Evolutionary conservation across 495 filamentous ascomycete species (phyloP), one percentile per base, ranked within the genome.

Genomic region (Umbilicaria muhlenbergii): DNA sequence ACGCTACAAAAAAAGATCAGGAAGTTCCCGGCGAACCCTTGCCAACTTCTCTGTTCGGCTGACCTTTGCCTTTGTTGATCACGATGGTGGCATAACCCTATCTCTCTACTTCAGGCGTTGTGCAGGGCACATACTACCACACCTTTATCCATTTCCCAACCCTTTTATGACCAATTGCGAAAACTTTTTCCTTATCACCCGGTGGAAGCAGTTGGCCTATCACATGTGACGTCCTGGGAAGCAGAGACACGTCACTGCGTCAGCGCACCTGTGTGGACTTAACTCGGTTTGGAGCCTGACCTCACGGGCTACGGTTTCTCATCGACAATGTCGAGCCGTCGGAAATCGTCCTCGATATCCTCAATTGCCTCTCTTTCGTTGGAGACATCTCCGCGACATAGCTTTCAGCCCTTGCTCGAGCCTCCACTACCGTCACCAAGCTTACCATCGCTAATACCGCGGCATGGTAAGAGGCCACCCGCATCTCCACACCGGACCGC

Each of bases 351-450:
- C 24, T 28, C 24, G 24, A 28, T 28, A 28, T 28, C 24, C 24
- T 28, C 24, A 6, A 28, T 28, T 10, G 8, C 24, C 8, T 28
- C 24, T 8, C 24, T 28, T 8, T 28, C 24, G 14, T 74, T 70
- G 4, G 63, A 70, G 5, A 73, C 70, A 0, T 74, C 75, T 0
- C 73, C 71, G 15, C 66, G 74, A 17, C 73, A 74, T 50, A 74
- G 59, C 52, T 73, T 78, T 54, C 71, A 74, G 51, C 74, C 77
- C 47, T 61, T 80, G n/a, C 65, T 80, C 50, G 63, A 64, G 13
- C 74, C 75, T 2, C 73, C 75, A 7, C 70, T 76, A 11, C 74
- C 73, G 3, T 82, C 78, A 3, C 78, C 78, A 1, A 68, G 71
- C 34, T 66, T 83, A 6, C 78, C 78, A 2, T 72, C 76, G 2